Base-by-base conservation (phyloP, 2,329 filamentous ascomycete genomes). In the Cercospora sp. region DNA sequence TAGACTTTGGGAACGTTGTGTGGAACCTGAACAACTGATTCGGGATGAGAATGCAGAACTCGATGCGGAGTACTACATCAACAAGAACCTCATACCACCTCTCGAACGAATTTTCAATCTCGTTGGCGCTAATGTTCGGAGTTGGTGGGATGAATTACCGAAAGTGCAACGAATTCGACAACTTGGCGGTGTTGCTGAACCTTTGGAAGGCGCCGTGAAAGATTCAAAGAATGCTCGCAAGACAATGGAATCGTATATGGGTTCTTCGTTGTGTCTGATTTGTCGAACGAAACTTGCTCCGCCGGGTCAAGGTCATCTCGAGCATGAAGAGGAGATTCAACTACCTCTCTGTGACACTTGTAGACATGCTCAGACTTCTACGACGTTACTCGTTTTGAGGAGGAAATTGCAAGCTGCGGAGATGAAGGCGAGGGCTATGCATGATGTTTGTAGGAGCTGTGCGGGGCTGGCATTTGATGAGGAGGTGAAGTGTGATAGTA, bases 121-220 rank as follows among this genome's bases (percentile, higher is more conserved):
- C 2, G 91, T 98, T 2, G 95, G 95, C 6, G 95, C 93, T 33
- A 96, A 95, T 77, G 91, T 98, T 0, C 84, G 91, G 18, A 86
- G 88, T 67, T 99, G 95, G 95, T 98, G 93, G 76, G 93, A 97
- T 70, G 93, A 97, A 80, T 96, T 98, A 93, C 94, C 94, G 57
- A 97, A 96, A 78, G 85, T 95, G 20, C 91, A 93, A 76, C 89
- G 90, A 8, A 87, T 94, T 57, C 86, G 90, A 30, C 87, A 86
- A 64, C 80, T 92, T n/a, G 78, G 65, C 51, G 78, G 73, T 1
- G 51, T 57, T 5, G n/a, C 9, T 10, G 53, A 58, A 18, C 72
- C 55, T 7, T 33, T 62, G 3, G 75, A 69, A 3, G 68, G 68
- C 10, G 69, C 60, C 13, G 69, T 67, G 4, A 68, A 65, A 48